Evolutionary conservation across 805 yeast species (phyloP).

Genomic region (Blastobotrys chiropterorum): DNA sequence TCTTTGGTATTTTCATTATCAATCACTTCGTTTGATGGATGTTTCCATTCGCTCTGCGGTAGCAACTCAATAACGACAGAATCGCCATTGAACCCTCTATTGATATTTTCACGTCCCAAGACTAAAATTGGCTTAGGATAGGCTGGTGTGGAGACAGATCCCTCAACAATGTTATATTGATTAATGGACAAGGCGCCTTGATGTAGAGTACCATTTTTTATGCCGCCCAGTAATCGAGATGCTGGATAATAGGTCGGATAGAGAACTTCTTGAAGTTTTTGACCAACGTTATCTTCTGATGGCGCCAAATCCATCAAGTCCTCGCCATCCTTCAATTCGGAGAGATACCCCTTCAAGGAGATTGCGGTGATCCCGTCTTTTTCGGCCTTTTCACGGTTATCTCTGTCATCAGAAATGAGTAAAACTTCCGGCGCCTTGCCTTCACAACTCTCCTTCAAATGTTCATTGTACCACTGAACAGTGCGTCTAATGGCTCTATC

Average conservation of each 20-base stretch:
- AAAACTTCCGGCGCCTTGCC: constrained; percentile 27
- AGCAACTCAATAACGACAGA: constrained; percentile 83
- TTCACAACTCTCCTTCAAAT: constrained; percentile 38
- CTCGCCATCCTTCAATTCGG: constrained; percentile 61
- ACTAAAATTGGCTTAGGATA: constrained; percentile 78
- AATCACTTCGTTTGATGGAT: constrained; percentile 75
- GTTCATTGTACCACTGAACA: constrained; percentile 65
- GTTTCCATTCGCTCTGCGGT: constrained; percentile 82
- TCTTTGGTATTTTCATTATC: constrained; percentile 58
- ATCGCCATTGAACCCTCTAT: constrained; percentile 90
- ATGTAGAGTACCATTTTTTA: constrained; percentile 77
- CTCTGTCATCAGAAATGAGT: constrained; percentile 68
- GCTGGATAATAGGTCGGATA: constrained; percentile 76
- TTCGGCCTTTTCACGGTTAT: constrained; percentile 53
- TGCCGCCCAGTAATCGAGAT: constrained; percentile 84
- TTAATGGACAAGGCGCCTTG: constrained; percentile 81
- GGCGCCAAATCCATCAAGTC: constrained; percentile 77
- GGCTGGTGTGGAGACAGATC: constrained; percentile 62
- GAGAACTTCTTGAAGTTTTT: constrained; percentile 42
- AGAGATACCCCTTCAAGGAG: constrained; percentile 64
- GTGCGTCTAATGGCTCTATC: constrained; percentile 82
- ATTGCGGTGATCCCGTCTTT: constrained; percentile 48
- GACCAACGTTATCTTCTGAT: constrained; percentile 26
- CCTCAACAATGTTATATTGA: constrained; percentile 84
- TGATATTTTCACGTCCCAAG: constrained; percentile 75